These are phyloP conservation scores for Ceratocystis colombiana DNA, from an alignment of 2,329 filamentous ascomycete species.

Conservation along the genomic window DNA sequence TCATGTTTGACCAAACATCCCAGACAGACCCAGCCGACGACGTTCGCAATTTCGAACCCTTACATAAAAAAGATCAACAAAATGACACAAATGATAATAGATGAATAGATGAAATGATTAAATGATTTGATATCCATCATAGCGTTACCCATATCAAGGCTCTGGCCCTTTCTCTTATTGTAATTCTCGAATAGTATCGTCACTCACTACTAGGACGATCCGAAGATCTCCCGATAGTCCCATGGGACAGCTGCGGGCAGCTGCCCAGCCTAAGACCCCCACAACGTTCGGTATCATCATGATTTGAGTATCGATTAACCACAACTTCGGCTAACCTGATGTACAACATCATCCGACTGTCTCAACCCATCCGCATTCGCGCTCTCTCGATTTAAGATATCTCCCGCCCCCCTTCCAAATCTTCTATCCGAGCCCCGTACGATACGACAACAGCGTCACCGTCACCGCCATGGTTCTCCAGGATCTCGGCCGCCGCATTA, in stretches of 20 bases:
- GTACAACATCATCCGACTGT: not conserved
- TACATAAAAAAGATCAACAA: no score
- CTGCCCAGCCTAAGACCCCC: not conserved
- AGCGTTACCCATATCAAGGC: not conserved
- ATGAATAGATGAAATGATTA: no score
- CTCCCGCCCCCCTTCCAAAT: no score
- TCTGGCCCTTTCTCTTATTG: not conserved
- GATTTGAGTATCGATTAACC: not conserved
- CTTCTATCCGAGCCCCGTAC: no score
- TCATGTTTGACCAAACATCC: slow-evolving; percentile 20
- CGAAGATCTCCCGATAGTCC: not conserved
- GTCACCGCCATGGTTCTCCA: slow-evolving; percentile 74
- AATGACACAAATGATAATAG: no score
- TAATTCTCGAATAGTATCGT: not conserved
- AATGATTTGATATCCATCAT: no score
- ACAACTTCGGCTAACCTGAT: not conserved
- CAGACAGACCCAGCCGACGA: not conserved
- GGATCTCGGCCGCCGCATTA: slow-evolving; percentile 97
- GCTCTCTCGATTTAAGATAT: not conserved
- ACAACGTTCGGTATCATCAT: not conserved
- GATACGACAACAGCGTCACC: not conserved
- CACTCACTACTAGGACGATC: not conserved
- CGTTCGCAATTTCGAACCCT: slow-evolving; percentile 10
- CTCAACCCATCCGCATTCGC: not conserved
- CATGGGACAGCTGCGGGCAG: not conserved